Evolutionary conservation across 306 rosid species (phyloP).

Genomic region (Lathyrus aphaca): DNA sequence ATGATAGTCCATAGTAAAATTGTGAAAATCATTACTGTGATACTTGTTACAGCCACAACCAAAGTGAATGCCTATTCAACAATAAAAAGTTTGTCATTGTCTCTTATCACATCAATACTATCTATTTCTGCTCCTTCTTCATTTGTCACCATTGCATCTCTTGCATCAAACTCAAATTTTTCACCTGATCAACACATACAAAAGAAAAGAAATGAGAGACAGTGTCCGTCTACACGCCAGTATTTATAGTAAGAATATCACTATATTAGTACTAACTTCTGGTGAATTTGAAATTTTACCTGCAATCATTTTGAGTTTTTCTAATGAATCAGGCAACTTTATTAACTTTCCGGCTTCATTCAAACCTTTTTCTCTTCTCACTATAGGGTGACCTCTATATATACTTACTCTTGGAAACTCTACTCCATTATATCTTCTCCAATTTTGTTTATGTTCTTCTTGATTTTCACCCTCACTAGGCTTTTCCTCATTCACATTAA

Average conservation of each 20-base stretch:
- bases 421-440: constrained; percentile 43
- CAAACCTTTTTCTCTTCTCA: constrained; percentile 55
- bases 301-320: constrained; percentile 73
- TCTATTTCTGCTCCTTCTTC: constrained; percentile 85
- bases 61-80: constrained; percentile 38
- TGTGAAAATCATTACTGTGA: too few relatives aligned
- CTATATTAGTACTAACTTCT: too few relatives aligned
- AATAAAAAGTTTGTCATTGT: constrained; percentile 75
- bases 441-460: constrained; percentile 40
- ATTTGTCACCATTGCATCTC: constrained; percentile 56
- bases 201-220: not conserved
- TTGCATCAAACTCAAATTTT: constrained; percentile 64
- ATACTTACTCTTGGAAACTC: constrained; percentile 65
- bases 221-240: not conserved
- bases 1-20: too few relatives aligned
- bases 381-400: constrained; percentile 73
- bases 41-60: too few relatives aligned
- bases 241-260: too few relatives aligned
- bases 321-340: constrained; percentile 73
- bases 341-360: constrained; percentile 74
- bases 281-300: constrained; percentile 51
- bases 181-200: constrained; percentile 55
- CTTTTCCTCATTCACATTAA: constrained; percentile 48
- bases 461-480: constrained; percentile 43
- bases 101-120: constrained; percentile 77